Conservation (phyloP, 768 basidiomycete genomes). For the Stropharia rugosoannulata region DNA sequence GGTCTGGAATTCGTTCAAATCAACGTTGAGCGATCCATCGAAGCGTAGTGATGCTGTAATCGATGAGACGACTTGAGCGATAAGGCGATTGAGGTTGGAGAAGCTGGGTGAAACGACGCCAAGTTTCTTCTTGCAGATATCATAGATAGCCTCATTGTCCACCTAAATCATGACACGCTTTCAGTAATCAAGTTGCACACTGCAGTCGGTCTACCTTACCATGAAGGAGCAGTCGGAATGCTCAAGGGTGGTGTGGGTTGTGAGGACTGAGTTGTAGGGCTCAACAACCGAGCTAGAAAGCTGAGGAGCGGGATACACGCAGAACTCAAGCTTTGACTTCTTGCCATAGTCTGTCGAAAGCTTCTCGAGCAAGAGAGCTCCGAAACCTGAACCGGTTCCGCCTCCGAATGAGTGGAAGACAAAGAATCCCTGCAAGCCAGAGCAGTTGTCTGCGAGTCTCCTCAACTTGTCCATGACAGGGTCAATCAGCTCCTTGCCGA, state of each 20-base stretch:
- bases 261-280: conserved; percentile 96
- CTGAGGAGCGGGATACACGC: conserved; percentile 93
- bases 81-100: conserved; percentile 91
- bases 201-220: conserved; percentile 42
- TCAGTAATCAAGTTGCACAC: background rate
- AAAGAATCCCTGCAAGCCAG: conserved; percentile 97
- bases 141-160: conserved; percentile 96
- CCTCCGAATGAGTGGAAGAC: conserved; percentile 99
- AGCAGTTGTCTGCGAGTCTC: conserved; percentile 93
- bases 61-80: conserved; percentile 97
- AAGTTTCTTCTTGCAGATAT: conserved; percentile 96
- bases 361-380: conserved; percentile 92
- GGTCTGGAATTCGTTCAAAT: conserved; percentile 97
- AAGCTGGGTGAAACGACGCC: conserved; percentile 84
- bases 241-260: conserved; percentile 97
- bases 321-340: conserved; percentile 98
- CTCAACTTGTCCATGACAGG: conserved; percentile 94
- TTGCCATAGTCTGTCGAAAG: conserved; percentile 98
- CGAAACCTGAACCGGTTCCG: conserved; percentile 98
- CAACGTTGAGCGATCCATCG: conserved; percentile 96
- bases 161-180: conserved; percentile 37
- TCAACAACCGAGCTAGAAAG: conserved; percentile 95
- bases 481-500: conserved; percentile 98
- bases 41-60: conserved; percentile 96
- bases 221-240: conserved; percentile 99